phyloP scores from a whole-genome alignment of 2,329 filamentous ascomycete genomes.

The Alternaria gansuensis region DNA sequence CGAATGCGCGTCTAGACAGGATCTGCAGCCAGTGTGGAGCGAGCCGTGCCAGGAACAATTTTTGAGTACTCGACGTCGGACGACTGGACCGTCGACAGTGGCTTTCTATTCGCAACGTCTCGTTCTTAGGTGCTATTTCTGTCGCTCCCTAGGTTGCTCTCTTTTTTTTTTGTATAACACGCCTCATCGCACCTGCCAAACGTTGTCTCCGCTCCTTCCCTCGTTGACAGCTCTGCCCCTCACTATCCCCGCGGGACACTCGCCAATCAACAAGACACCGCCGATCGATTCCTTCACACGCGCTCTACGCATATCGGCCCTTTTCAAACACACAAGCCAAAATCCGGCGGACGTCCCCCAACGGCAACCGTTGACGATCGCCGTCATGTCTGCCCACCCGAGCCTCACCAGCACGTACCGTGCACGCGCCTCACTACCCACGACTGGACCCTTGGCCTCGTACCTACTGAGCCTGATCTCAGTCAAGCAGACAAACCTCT shows the following conservation, averaged over 20 bases:
- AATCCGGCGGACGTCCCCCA: background rate
- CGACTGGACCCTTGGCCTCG: constrained; percentile 56
- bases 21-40: constrained; percentile 24
- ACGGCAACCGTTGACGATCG: background rate
- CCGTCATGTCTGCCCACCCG: constrained; percentile 45
- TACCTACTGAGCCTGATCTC: constrained; percentile 61
- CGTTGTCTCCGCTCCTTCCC: constrained; percentile 8
- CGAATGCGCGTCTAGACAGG: constrained; percentile 14
- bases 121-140: background rate
- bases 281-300: constrained; percentile 3
- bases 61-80: constrained; percentile 18
- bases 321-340: constrained; percentile 7
- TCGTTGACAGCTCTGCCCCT: constrained; percentile 16
- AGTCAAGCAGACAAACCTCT: constrained; percentile 62
- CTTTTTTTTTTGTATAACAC: constrained; percentile 2
- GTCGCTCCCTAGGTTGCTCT: background rate
- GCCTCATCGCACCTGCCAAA: constrained; percentile 7
- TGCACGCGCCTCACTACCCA: constrained; percentile 56
- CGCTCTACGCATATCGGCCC: background rate
- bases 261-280: constrained; percentile 1
- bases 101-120: background rate
- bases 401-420: constrained; percentile 55
- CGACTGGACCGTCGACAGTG: constrained; percentile 9
- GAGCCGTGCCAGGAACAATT: constrained; percentile 33
- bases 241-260: constrained; percentile 16